These are phyloP conservation scores for Mortierella antarctica DNA, from an alignment of 192 early-diverging fungal species.

Conservation along the genomic window DNA sequence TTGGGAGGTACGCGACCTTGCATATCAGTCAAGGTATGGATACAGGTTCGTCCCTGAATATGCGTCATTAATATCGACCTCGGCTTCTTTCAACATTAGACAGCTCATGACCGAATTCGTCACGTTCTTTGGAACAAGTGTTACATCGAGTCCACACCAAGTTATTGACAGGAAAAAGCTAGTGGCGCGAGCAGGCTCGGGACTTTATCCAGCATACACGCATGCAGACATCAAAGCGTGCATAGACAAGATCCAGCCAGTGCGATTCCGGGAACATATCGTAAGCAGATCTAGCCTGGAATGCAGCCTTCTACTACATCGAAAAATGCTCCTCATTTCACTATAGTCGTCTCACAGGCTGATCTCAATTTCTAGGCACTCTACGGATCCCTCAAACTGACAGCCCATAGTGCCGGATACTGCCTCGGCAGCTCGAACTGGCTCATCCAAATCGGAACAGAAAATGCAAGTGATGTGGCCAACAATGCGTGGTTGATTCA, in stretches of 20 bases:
- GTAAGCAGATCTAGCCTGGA: constrained; percentile 40
- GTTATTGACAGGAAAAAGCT: constrained; percentile 42
- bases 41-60: neutral
- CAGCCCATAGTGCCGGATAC: constrained; percentile 79
- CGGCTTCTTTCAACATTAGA: constrained; percentile 12
- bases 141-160: constrained; percentile 36
- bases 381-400: constrained; percentile 56
- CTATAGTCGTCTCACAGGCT: neutral
- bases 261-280: constrained; percentile 65
- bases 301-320: neutral
- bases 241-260: constrained; percentile 67
- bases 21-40: neutral
- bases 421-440: constrained; percentile 80
- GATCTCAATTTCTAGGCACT: constrained; percentile 25
- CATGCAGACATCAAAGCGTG: constrained; percentile 67
- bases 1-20: constrained; percentile 66
- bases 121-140: constrained; percentile 58
- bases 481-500: neutral
- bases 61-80: neutral
- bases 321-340: constrained; percentile 3
- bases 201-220: constrained; percentile 61
- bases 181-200: constrained; percentile 26
- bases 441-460: constrained; percentile 71
- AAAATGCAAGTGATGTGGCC: constrained; percentile 48
- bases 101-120: constrained; percentile 75